Evolutionary conservation across 495 filamentous ascomycete species (phyloP), one percentile per base, ranked within the genome.

Genomic region (Xylaria venustula): DNA sequence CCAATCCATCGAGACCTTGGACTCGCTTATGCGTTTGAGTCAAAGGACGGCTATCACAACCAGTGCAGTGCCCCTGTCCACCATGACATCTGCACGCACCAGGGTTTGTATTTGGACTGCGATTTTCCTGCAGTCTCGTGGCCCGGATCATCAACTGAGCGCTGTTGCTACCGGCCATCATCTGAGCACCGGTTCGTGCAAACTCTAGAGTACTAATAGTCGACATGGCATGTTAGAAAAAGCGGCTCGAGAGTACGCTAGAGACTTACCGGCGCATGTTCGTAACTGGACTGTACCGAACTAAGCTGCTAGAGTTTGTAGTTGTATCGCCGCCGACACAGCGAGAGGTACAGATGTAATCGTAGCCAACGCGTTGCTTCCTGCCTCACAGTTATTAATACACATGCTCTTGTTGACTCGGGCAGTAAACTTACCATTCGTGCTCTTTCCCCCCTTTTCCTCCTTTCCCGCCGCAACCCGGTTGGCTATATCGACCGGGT

Each of bases 391-490:
- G 28, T 4, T 26, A 50, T 50, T 1, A 50, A 50, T 50, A 50
- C 32, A 12, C 28, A 7, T 32, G 26, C 32, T 34, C 17, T 17
- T 20, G 8, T 34, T 34, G 11, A 30, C 3, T 20, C 17, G n/a
- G n/a, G 17, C 54, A 61, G 26, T 66, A 61, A 20, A 53, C 58
- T n/a, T 68, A 62, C 17, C 62, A 60, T 22, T 56, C 20, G 8
- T 71, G 67, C 30, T 63, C 64, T 15, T 54, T 40, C 5, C 72
- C 72, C 36, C 68, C 64, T 5, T 48, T 41, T 36, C 71, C 72
- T 25, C 64, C 67, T 1, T 54, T 48, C 2, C 74, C 74, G 12
- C 74, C 74, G 45, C 67, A 54, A 1, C 73, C 74, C 3, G 69
- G 71, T 23, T 62, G 61, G 7, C 70, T 73, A 55, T 76, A 73